Conservation (phyloP, 1,284 basidiomycete species). For the Peniophora sp. region DNA sequence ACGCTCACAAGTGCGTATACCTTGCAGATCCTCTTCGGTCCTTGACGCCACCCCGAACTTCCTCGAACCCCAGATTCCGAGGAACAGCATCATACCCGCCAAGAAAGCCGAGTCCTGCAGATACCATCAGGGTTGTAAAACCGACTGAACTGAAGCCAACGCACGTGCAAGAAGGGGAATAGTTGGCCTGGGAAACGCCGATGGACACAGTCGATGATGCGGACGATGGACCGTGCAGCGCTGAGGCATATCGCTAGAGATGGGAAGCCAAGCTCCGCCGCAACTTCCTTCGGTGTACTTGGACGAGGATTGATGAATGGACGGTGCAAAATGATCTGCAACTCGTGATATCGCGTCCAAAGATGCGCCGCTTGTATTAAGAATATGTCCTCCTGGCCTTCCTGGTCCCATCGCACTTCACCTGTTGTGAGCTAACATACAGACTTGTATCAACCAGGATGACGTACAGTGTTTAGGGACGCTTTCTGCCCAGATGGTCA, state of each 20-base stretch:
- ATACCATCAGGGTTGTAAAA: background rate
- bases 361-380: conserved; percentile 48
- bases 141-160: background rate
- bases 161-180: background rate
- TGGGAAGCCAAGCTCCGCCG: conserved; percentile 34
- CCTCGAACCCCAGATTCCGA: conserved; percentile 72
- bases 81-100: conserved; percentile 57
- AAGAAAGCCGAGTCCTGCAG: conserved; percentile 44
- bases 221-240: conserved; percentile 46
- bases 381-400: conserved; percentile 32
- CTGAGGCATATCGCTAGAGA: conserved; percentile 57
- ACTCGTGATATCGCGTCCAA: conserved; percentile 48
- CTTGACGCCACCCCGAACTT: conserved; percentile 34
- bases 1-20: too few species aligned
- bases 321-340: conserved; percentile 49
- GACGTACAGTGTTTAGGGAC: conserved; percentile 33
- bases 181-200: conserved; percentile 8
- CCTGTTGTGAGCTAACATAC: background rate
- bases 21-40: too few species aligned
- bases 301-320: conserved; percentile 51
- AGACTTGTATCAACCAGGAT: background rate
- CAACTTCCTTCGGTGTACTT: conserved; percentile 27
- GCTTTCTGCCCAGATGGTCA: conserved; percentile 42
- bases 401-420: conserved; percentile 46
- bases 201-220: conserved; percentile 37